These are phyloP conservation scores for Carex kokanica DNA, from an alignment of 176 grass and related monocot genomes.

Conservation along the genomic window DNA sequence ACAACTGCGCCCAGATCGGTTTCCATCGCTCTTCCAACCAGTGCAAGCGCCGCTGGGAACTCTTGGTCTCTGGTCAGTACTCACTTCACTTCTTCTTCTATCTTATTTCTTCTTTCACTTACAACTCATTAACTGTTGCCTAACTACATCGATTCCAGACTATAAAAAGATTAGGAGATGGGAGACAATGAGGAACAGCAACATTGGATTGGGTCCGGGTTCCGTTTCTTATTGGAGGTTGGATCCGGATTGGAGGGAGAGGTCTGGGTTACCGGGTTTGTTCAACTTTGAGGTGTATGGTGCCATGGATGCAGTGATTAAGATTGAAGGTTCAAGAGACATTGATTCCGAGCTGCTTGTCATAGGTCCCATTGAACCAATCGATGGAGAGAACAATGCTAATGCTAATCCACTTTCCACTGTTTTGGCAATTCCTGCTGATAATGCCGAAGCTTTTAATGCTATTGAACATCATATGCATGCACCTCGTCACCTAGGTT, in stretches of 20 bases:
- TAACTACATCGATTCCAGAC: not conserved
- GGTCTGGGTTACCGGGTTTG: conserved; percentile 40
- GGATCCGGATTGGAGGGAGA: conserved; percentile 40
- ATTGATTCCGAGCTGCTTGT: conserved; percentile 23
- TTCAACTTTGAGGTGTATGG: conserved; percentile 62
- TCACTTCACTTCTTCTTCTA: not conserved
- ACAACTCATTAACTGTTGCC: not conserved
- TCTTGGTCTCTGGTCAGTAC: conserved; percentile 43
- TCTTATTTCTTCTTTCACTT: no score
- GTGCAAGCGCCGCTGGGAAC: conserved; percentile 62
- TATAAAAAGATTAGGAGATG: conserved; percentile 49
- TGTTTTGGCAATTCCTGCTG: not conserved
- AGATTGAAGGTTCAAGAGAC: conserved; percentile 48
- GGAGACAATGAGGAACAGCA: conserved; percentile 34
- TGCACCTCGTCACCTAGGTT: no score
- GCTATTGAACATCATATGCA: no score
- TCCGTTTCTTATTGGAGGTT: conserved; percentile 50
- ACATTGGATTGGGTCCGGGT: not conserved
- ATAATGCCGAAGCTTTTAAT: not conserved
- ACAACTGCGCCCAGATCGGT: conserved; percentile 52
- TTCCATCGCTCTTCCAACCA: conserved; percentile 45
- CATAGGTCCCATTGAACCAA: conserved; percentile 11
- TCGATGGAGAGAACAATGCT: conserved; percentile 9
- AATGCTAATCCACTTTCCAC: conserved; percentile 9
- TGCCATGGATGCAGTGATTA: conserved; percentile 65